Evolutionary conservation across 2,329 filamentous ascomycete genomes (phyloP), one percentile per base, ranked within the genome.

Genomic region (Cercospora zeina): DNA sequence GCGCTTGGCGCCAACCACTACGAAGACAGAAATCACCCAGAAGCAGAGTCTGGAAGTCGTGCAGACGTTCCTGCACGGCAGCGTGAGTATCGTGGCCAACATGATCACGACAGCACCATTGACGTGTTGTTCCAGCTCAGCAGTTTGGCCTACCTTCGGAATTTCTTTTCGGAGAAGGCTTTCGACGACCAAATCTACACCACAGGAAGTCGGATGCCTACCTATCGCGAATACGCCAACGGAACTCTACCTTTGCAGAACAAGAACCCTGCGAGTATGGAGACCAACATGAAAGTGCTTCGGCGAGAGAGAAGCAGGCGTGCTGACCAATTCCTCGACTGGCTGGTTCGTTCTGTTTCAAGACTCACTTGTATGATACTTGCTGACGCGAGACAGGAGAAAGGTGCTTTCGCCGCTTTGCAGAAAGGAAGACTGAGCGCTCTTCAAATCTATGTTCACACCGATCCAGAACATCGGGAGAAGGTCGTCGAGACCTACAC

Each of bases 401-500:
- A 75, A 24, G 80, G 78, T 7, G 78, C 79, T 2, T 82, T 82
- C 65, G 75, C 79, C 16, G 80, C 79, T 4, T 65, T 83, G 4
- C 70, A 75, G 53, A 73, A 72, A 21, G 77, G 77, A 30, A 72
- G 75, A 24, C 74, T 83, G 3, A 74, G 76, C 30, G 76, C 77
- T 2, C 62, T 83, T n/a, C 78, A 82, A 62, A 66, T 83, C 33
- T 79, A 77, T 36, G 74, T 83, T 19, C 75, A 78, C 61, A 73
- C 77, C 31, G 73, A 79, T 62, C 73, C 73, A 19, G 66, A 75
- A 16, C 61, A 71, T 5, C 67, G 69, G 2, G 54, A 68, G 34
- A 64, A 70, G 54, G 75, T 82, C n/a, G 54, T 83, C 10, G 81
- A 83, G 69, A 76, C 75, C 4, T 83, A 83, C 68, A 80, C 77